These are phyloP conservation scores for Picochlorum costavermella DNA, from an alignment of 139 green algal genomes.

Conservation along the genomic window DNA sequence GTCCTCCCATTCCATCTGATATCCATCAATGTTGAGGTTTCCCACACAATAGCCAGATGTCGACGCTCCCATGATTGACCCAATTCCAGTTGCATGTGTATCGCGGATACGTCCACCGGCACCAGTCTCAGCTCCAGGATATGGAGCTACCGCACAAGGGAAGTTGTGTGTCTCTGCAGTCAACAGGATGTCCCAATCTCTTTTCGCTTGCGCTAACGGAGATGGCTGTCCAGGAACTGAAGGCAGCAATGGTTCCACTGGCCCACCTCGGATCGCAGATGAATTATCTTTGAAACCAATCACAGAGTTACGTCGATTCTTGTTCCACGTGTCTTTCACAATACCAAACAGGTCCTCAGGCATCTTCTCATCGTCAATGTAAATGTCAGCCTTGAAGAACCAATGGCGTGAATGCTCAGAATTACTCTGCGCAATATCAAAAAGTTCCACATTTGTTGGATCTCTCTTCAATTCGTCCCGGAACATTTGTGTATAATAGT, in stretches of 20 bases:
- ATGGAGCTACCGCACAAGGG: conserved; percentile 90
- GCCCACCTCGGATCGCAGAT: conserved; percentile 65
- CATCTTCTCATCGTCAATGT: conserved; percentile 73
- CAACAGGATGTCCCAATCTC: conserved; percentile 94
- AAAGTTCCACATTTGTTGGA: conserved; percentile 98
- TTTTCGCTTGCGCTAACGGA: conserved; percentile 49
- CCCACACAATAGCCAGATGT: conserved; percentile 96
- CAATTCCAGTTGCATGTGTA: conserved; percentile 95
- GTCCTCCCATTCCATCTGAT: conserved; percentile 35
- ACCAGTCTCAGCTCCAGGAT: conserved; percentile 92
- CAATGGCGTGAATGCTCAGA: conserved; percentile 79
- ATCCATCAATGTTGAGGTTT: conserved; percentile 76
- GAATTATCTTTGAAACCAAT: conserved; percentile 99
- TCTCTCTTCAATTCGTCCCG: conserved; percentile 81
- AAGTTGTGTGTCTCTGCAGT: conserved; percentile 99
- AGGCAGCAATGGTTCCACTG: conserved; percentile 71
- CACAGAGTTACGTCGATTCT: conserved; percentile 84
- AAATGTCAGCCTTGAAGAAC: conserved; percentile 87
- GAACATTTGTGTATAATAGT: conserved; percentile 88
- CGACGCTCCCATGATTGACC: conserved; percentile 87
- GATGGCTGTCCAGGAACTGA: conserved; percentile 53
- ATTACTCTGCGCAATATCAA: conserved; percentile 98
- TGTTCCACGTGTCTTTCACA: conserved; percentile 68
- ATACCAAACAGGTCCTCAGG: conserved; percentile 70
- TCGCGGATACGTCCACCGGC: conserved; percentile 93